phyloP scores from a whole-genome alignment of 345 rosid species.

The Kandelia obovata region DNA sequence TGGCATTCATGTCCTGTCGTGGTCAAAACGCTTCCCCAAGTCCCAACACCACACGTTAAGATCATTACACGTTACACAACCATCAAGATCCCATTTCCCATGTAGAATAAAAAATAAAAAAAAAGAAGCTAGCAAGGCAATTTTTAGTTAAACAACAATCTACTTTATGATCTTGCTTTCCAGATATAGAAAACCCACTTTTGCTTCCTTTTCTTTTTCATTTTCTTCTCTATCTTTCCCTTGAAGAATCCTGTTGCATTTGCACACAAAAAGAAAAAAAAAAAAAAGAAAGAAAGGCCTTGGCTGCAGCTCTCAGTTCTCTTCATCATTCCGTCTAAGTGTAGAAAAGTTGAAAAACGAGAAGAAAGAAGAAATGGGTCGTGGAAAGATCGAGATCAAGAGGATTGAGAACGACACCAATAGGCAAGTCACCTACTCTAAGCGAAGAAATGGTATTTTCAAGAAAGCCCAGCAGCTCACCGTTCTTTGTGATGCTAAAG shows the following conservation, averaged over 20 bases:
- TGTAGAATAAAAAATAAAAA: not conserved
- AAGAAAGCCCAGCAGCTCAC: slow-evolving; percentile 67
- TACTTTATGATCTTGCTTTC: slow-evolving; percentile 22
- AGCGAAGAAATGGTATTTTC: slow-evolving; percentile 53
- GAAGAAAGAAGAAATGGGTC: slow-evolving; percentile 33
- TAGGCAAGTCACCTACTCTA: slow-evolving; percentile 65
- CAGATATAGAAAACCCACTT: slow-evolving; percentile 19
- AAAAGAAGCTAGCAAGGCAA: slow-evolving; percentile 2
- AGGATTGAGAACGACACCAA: slow-evolving; percentile 58
- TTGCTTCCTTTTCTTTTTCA: not conserved
- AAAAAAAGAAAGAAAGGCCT: not conserved
- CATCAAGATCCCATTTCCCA: not conserved
- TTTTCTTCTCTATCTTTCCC: not conserved
- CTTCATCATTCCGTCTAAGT: not conserved
- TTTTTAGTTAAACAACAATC: slow-evolving; percentile 27
- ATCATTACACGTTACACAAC: not conserved
- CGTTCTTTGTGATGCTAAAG: slow-evolving; percentile 66
- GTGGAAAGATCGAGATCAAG: slow-evolving; percentile 62
- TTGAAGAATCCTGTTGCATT: not conserved
- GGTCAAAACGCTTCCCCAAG: not conserved
- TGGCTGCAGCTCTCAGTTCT: not conserved
- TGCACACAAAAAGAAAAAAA: not conserved
- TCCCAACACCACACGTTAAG: slow-evolving; percentile 8
- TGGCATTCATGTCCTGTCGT: not conserved
- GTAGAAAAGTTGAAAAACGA: not conserved